Base-by-base conservation (phyloP, 176 grass and related monocot genomes). In the Oryza meridionalis region DNA sequence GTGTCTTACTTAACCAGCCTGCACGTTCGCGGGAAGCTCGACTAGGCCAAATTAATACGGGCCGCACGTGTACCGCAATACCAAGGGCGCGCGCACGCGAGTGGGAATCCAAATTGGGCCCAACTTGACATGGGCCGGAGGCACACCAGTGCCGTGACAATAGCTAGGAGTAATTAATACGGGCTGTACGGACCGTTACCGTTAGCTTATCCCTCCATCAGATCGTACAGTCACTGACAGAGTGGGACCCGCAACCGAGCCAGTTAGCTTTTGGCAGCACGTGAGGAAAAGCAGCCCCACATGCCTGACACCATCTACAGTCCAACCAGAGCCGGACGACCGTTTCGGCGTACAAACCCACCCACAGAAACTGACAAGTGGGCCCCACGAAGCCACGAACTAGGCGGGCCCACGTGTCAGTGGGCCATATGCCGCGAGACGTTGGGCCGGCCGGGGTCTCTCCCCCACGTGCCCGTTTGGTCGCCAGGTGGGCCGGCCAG, bases 231-330 rank as follows among this genome's bases (percentile, higher is more conserved):
- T 14, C 25, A n/a, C 70, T 81, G 42, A 71, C 51, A 69, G 4
- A 5, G 2, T 0, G 35, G 69, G 19, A 55, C 31, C 55, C 86
- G 75, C 62, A 29, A 29, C 1, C 15, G 16, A 43, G 29, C 42
- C 71, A 25, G 13, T 42, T 13, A 1, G 76, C n/a, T 50, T 80
- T 46, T 47, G 68, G 40, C 51, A 88, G 69, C 87, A 89, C 77
- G 72, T 85, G 88, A 26, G 38, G 65, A 25, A 85, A 88, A 85
- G 88, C 77, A 2, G 7, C 77, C 86, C 72, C 61, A 69, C 88
- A 71, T 85, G 83, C 65, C 13, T 66, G 77, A 53, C 79, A 12
- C 37, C 87, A 80, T 27, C 27, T 0, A 13, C 70, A 26, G 15
- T 27, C 9, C 0, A 7, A 4, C 46, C 76, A 14, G 5, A 62